These are phyloP conservation scores for Pythium graminicola DNA, from an alignment of 352 stramenopile species.

Conservation along the genomic window DNA sequence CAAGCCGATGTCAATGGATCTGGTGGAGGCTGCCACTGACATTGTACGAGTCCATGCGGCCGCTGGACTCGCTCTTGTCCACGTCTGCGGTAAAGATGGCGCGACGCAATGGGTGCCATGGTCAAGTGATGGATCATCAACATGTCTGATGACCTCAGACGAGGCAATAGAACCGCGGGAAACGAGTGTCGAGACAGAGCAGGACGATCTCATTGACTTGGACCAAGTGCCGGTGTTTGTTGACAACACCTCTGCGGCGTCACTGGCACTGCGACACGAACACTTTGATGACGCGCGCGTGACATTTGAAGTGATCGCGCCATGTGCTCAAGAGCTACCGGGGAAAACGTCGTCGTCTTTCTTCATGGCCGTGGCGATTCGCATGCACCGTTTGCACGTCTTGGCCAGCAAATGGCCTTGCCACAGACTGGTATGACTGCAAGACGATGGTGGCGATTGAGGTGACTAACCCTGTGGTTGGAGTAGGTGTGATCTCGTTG, in stretches of 20 bases:
- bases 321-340: constrained; percentile 15
- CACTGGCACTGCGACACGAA: constrained; percentile 7
- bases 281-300: constrained; percentile 2
- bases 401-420: constrained; percentile 47
- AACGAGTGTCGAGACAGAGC: not conserved
- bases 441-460: not conserved
- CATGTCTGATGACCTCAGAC: too few species aligned
- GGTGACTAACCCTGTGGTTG: too few species aligned
- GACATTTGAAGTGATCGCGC: constrained; percentile 24
- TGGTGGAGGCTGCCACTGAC: too few species aligned
- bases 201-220: constrained; percentile 5
- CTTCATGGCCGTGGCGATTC: constrained; percentile 58
- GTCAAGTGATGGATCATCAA: not conserved
- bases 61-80: constrained; percentile 30
- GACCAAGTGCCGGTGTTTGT: not conserved
- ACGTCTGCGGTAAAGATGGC: not conserved
- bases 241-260: not conserved
- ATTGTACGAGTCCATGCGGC: constrained; percentile 27
- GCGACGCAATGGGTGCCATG: constrained; percentile 28
- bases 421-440: constrained; percentile 50
- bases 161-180: too few species aligned
- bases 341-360: constrained; percentile 57
- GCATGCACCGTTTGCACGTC: constrained; percentile 39
- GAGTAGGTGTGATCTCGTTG: constrained; percentile 34
- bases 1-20: too few species aligned